These are phyloP conservation scores for Zygotorulaspora chibaensis DNA, from an alignment of 805 yeast species.

Conservation along the genomic window DNA sequence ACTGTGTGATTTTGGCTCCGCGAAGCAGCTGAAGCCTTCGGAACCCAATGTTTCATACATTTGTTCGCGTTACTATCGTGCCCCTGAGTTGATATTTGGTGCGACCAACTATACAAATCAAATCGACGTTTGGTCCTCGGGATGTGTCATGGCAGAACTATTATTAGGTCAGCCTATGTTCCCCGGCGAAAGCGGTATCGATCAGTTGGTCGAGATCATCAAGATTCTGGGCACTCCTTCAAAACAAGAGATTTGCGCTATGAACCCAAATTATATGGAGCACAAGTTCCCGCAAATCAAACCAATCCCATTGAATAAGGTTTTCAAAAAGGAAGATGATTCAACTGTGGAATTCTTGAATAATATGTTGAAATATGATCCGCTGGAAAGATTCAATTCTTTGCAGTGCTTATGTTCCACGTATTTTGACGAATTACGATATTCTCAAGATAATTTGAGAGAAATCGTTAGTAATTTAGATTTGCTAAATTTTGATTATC, in stretches of 20 bases:
- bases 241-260: slow-evolving; percentile 81
- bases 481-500: slow-evolving; percentile 28
- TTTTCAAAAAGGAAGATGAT: slow-evolving; percentile 50
- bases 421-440: slow-evolving; percentile 33
- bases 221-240: slow-evolving; percentile 95
- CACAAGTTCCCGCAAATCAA: slow-evolving; percentile 89
- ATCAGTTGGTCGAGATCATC: slow-evolving; percentile 93
- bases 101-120: slow-evolving; percentile 95
- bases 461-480: slow-evolving; percentile 21
- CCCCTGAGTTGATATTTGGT: slow-evolving; percentile 96
- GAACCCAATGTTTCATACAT: slow-evolving; percentile 96
- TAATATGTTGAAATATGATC: slow-evolving; percentile 62
- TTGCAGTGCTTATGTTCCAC: slow-evolving; percentile 32
- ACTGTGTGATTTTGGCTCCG: slow-evolving; percentile 94
- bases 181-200: slow-evolving; percentile 97
- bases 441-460: slow-evolving; percentile 17
- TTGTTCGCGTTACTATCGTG: slow-evolving; percentile 94
- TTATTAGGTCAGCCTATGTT: slow-evolving; percentile 93
- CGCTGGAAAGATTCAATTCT: slow-evolving; percentile 59
- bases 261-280: slow-evolving; percentile 97
- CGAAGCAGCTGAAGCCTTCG: slow-evolving; percentile 80
- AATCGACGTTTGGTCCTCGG: slow-evolving; percentile 96
- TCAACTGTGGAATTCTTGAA: slow-evolving; percentile 52
- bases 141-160: slow-evolving; percentile 97
- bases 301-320: slow-evolving; percentile 67